Conservation (phyloP, 225 moss, liverwort and hornwort genomes). For the Lunularia cruciata region DNA sequence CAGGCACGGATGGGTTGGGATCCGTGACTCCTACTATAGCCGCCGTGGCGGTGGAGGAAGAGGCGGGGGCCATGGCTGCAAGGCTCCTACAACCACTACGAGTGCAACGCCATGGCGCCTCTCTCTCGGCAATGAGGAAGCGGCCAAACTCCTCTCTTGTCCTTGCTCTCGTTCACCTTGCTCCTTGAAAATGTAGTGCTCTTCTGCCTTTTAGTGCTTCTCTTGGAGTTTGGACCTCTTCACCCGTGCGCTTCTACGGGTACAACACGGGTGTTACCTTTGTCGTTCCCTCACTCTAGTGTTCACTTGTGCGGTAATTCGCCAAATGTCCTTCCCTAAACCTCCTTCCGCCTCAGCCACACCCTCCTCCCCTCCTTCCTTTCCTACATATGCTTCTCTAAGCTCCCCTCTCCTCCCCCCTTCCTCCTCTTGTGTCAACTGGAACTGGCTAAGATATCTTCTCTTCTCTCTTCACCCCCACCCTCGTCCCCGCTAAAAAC, state of each 20-base stretch:
- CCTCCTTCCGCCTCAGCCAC: background rate
- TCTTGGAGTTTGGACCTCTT: slow-evolving; percentile 16
- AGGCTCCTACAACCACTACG: slow-evolving; percentile 28
- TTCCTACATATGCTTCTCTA: background rate
- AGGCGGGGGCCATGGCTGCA: slow-evolving; percentile 35
- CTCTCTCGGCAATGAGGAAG: slow-evolving; percentile 26
- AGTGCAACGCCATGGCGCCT: slow-evolving; percentile 35
- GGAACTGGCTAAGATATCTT: background rate
- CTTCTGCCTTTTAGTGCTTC: slow-evolving; percentile 13
- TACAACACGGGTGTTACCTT: slow-evolving; percentile 16
- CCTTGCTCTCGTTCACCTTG: slow-evolving; percentile 6
- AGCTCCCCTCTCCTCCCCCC: background rate
- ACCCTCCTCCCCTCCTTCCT: background rate
- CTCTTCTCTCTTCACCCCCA: background rate
- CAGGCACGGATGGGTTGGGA: slow-evolving; percentile 39
- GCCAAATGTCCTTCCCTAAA: slow-evolving; percentile 3
- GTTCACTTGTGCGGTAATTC: background rate
- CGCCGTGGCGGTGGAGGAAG: slow-evolving; percentile 29
- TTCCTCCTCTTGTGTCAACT: background rate
- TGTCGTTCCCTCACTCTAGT: background rate
- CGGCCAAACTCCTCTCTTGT: slow-evolving; percentile 26
- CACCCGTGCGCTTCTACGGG: slow-evolving; percentile 19
- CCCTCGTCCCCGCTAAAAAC: background rate
- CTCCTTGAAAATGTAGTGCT: slow-evolving; percentile 4
- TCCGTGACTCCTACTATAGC: slow-evolving; percentile 45